These are phyloP conservation scores for Thalassia testudinum DNA, from an alignment of 116 monocot species.

Conservation along the genomic window DNA sequence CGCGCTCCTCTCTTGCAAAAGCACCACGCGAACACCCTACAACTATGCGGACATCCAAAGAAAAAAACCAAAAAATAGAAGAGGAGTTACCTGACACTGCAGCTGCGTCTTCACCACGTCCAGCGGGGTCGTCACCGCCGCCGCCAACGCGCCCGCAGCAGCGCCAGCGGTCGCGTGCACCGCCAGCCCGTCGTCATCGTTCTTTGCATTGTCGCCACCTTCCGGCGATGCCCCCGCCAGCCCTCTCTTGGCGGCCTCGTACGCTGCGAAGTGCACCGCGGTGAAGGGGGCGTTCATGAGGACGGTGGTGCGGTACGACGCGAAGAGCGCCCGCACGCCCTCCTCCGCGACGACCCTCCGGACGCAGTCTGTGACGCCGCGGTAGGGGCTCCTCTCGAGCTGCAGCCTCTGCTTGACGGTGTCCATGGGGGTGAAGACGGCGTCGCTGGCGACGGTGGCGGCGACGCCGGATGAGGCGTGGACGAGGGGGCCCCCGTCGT, in stretches of 20 bases:
- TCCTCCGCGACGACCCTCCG: slow-evolving; percentile 61
- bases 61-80: background rate
- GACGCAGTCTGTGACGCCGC: slow-evolving; percentile 66
- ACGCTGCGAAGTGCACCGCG: slow-evolving; percentile 85
- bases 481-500: slow-evolving; percentile 32
- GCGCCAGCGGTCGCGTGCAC: slow-evolving; percentile 84
- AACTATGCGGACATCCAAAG: background rate
- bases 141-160: slow-evolving; percentile 71
- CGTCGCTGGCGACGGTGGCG: slow-evolving; percentile 75
- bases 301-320: slow-evolving; percentile 74
- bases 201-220: slow-evolving; percentile 18
- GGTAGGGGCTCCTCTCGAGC: slow-evolving; percentile 74
- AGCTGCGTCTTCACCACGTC: slow-evolving; percentile 55
- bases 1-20: no score
- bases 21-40: no score
- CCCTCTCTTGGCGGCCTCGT: slow-evolving; percentile 73
- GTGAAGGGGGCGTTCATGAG: slow-evolving; percentile 96
- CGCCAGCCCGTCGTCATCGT: slow-evolving; percentile 21
- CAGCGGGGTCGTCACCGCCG: slow-evolving; percentile 46
- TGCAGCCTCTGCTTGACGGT: slow-evolving; percentile 93
- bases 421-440: slow-evolving; percentile 84
- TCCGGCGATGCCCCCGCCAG: slow-evolving; percentile 12
- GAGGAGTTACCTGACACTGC: slow-evolving; percentile 71
- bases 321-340: slow-evolving; percentile 44
- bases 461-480: slow-evolving; percentile 70